A percentile compares a stretch with the other conserved stretches of the same genome.
Conservation (phyloP, 2,329 filamentous ascomycete genomes). For the Aphanoascus verrucosus region DNA sequence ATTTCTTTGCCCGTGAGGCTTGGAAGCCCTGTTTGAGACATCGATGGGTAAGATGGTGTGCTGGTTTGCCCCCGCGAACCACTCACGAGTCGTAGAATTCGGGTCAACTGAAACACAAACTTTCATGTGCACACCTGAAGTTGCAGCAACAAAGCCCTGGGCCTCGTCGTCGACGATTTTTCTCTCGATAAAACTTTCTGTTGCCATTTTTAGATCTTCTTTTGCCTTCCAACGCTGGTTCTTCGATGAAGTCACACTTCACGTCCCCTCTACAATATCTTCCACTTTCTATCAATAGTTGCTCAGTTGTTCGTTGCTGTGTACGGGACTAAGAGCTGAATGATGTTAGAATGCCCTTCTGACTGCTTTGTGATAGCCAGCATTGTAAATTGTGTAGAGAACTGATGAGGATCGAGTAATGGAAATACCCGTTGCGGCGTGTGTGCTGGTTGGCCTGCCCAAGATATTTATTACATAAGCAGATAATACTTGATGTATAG, state of each 20-base stretch:
- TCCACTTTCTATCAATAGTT: no score
- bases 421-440: no score
- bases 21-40: conserved; percentile 6
- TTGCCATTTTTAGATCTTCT: conserved; percentile 8
- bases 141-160: not conserved
- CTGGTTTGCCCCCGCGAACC: not conserved
- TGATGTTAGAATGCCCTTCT: no score
- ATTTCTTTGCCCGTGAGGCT: conserved; percentile 1
- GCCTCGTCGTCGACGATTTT: not conserved
- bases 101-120: conserved; percentile 9
- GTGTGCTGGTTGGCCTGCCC: no score
- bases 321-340: no score
- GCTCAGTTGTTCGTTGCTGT: no score
- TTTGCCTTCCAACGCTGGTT: not conserved
- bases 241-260: not conserved
- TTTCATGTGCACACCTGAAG: conserved; percentile 1
- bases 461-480: no score
- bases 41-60: conserved; percentile 3
- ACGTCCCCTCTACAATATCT: not conserved
- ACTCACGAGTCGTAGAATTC: not conserved
- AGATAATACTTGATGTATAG: no score
- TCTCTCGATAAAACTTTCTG: not conserved
- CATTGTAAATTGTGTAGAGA: no score
- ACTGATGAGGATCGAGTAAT: no score
- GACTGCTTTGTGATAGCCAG: no score